Evolutionary conservation across 2,329 filamentous ascomycete species (phyloP).

Genomic region (Hypoxylon sp.): DNA sequence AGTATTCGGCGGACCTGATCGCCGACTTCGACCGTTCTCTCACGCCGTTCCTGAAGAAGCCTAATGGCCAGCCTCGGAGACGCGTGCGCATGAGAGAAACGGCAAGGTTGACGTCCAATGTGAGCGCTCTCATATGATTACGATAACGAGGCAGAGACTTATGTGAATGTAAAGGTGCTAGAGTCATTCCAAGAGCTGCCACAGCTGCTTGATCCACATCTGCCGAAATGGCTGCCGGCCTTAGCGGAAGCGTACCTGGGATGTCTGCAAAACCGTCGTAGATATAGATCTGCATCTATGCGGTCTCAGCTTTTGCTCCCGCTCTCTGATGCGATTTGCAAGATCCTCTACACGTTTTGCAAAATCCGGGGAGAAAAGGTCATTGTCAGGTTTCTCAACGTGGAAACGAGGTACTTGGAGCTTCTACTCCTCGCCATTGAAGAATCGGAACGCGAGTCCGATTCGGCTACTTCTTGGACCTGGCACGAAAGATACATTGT

Average conservation of each 20-base stretch:
- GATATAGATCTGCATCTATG: slow-evolving; percentile 56
- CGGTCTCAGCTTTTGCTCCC: slow-evolving; percentile 62
- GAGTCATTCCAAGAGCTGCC: slow-evolving; percentile 96
- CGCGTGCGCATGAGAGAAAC: slow-evolving; percentile 65
- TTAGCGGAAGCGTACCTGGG: slow-evolving; percentile 82
- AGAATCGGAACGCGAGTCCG: slow-evolving; percentile 58
- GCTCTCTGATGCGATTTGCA: slow-evolving; percentile 78
- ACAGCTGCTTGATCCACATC: slow-evolving; percentile 87
- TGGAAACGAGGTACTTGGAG: slow-evolving; percentile 88
- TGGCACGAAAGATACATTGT: slow-evolving; percentile 94
- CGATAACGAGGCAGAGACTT: slow-evolving; percentile 27
- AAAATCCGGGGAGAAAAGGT: slow-evolving; percentile 96
- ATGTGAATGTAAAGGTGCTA: slow-evolving; percentile 63
- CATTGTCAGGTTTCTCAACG: slow-evolving; percentile 89
- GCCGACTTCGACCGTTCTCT: slow-evolving; percentile 68
- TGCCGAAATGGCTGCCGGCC: slow-evolving; percentile 79
- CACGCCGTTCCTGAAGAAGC: slow-evolving; percentile 64
- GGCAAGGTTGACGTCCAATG: slow-evolving; percentile 60
- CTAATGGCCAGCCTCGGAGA: slow-evolving; percentile 62
- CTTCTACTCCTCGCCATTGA: slow-evolving; percentile 82
- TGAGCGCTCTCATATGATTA: slow-evolving; percentile 49
- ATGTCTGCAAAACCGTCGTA: slow-evolving; percentile 65
- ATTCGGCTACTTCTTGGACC: slow-evolving; percentile 59
- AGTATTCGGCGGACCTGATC: slow-evolving; percentile 69
- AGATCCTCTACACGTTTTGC: slow-evolving; percentile 88